Evolutionary conservation across 306 rosid species (phyloP).

Genomic region (Styphnolobium japonicum): DNA sequence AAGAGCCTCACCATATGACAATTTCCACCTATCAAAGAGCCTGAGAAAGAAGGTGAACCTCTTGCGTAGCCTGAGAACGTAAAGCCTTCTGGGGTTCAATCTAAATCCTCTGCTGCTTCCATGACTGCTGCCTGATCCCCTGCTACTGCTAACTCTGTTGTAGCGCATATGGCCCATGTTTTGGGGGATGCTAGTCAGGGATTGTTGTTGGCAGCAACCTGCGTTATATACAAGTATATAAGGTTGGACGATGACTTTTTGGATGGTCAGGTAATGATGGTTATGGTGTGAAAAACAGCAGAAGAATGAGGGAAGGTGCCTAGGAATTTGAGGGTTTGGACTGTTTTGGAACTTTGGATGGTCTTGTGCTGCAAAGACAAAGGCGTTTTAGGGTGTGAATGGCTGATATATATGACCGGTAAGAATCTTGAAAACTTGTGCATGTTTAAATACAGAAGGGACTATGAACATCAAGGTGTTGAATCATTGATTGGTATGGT

Average conservation of each 20-base stretch:
- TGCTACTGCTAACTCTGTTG: constrained; percentile 40
- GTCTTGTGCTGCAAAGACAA: constrained; percentile 18
- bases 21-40: constrained; percentile 40
- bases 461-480: not conserved
- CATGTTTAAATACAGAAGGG: constrained; percentile 9
- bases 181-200: not conserved
- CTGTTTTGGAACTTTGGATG: constrained; percentile 15
- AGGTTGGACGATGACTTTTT: constrained; percentile 37
- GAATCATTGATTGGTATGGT: constrained; percentile 18
- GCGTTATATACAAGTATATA: not conserved
- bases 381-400: constrained; percentile 21
- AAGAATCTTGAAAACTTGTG: constrained; percentile 1
- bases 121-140: not conserved
- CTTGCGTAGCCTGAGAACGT: constrained; percentile 34
- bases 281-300: constrained; percentile 9
- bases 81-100: constrained; percentile 46
- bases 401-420: constrained; percentile 12
- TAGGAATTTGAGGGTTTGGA: constrained; percentile 30
- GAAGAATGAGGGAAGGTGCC: constrained; percentile 23
- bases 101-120: constrained; percentile 47
- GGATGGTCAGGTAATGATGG: constrained; percentile 28
- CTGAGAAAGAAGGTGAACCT: constrained; percentile 50
- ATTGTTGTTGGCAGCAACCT: not conserved
- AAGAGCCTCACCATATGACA: constrained; percentile 43
- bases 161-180: constrained; percentile 47